Conservation (phyloP, 2,329 filamentous ascomycete genomes). For the Aspergillus aculeatinus region DNA sequence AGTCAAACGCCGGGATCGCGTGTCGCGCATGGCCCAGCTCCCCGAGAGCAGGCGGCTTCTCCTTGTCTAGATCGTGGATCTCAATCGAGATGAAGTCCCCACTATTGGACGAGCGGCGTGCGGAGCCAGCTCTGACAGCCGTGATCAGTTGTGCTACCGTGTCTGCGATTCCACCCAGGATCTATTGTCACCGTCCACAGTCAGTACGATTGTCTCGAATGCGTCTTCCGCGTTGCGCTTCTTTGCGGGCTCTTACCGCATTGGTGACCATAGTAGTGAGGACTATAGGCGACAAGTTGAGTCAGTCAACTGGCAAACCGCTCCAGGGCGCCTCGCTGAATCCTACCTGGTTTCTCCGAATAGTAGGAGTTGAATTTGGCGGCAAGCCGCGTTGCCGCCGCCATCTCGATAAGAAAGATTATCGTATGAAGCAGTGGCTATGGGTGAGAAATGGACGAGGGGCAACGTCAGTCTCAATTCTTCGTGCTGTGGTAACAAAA, state of each 20-base stretch:
- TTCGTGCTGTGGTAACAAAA: neutral
- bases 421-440: conserved; percentile 85
- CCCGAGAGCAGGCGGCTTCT: conserved; percentile 64
- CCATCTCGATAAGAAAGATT: conserved; percentile 85
- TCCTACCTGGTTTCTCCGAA: conserved; percentile 76
- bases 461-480: conserved; percentile 10
- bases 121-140: conserved; percentile 63
- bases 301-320: conserved; percentile 17
- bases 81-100: conserved; percentile 79
- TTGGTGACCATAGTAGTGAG: conserved; percentile 99
- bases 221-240: neutral
- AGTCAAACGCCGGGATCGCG: conserved; percentile 84
- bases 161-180: conserved; percentile 92
- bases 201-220: conserved; percentile 12
- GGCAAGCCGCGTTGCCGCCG: conserved; percentile 75
- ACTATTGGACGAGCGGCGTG: conserved; percentile 55
- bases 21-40: conserved; percentile 65
- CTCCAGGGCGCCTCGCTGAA: conserved; percentile 3
- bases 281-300: conserved; percentile 51
- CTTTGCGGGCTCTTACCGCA: conserved; percentile 57
- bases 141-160: conserved; percentile 94
- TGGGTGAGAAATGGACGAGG: conserved; percentile 14
- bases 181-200: conserved; percentile 37
- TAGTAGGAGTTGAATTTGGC: conserved; percentile 94
- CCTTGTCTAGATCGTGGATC: conserved; percentile 81